phyloP scores from a whole-genome alignment of 2,329 filamentous ascomycete species.

The Dactylellina parvicollis region DNA sequence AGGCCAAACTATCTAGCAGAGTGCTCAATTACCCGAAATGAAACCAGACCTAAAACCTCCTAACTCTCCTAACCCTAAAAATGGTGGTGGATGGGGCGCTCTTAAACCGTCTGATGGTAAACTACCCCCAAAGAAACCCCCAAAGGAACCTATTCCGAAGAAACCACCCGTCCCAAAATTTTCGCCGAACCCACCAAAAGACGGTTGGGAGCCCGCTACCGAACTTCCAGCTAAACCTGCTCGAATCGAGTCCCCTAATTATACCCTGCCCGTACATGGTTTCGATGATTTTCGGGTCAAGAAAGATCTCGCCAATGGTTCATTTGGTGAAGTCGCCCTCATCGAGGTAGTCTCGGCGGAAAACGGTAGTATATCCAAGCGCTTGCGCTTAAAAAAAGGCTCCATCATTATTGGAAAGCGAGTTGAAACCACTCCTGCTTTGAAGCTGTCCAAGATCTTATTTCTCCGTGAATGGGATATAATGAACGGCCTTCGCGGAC shows the following conservation, averaged over 20 bases:
- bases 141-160: too few relatives aligned
- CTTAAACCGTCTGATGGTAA: too few relatives aligned
- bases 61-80: too few relatives aligned
- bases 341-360: conserved; percentile 5
- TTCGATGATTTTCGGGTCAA: background rate
- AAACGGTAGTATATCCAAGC: conserved; percentile 7
- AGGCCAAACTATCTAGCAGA: too few relatives aligned
- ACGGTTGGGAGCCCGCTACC: background rate
- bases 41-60: too few relatives aligned
- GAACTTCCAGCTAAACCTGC: background rate
- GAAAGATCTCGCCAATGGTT: conserved; percentile 2
- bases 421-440: too few relatives aligned
- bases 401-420: conserved; percentile 1
- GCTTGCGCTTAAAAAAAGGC: conserved; percentile 5
- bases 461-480: conserved; percentile 32
- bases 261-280: conserved; percentile 16
- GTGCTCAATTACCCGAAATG: too few relatives aligned
- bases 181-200: background rate
- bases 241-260: background rate
- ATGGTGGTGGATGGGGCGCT: too few relatives aligned
- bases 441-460: too few relatives aligned
- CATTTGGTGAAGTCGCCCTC: conserved; percentile 13
- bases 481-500: conserved; percentile 1
- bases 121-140: too few relatives aligned
- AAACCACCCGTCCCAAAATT: too few relatives aligned